Percentiles rank a stretch among this genome's conserved stretches.
Evolutionary conservation across 2,329 filamentous ascomycete genomes (phyloP).

Genomic region (Arachnomyces sp.): DNA sequence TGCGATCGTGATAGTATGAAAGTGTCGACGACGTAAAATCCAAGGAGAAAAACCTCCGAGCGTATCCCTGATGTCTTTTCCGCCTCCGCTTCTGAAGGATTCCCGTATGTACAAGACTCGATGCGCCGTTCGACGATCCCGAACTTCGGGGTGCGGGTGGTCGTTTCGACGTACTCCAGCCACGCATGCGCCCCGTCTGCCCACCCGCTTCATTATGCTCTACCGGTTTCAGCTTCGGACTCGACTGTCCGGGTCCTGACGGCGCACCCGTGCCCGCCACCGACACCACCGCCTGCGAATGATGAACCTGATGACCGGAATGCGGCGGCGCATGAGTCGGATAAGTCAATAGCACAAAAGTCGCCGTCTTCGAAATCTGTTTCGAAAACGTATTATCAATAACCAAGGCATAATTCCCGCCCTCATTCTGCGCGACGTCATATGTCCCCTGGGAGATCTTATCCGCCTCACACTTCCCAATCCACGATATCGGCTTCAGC

Average conservation of each 20-base stretch:
- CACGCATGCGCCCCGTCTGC: too few species aligned
- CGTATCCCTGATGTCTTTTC: slow-evolving; percentile 90
- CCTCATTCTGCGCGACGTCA: slow-evolving; percentile 65
- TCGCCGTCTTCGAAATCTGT: slow-evolving; percentile 86
- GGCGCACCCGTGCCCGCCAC: slow-evolving; percentile 29
- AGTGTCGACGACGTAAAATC: slow-evolving; percentile 91
- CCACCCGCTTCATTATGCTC: slow-evolving; percentile 2
- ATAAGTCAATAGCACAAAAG: slow-evolving; percentile 89
- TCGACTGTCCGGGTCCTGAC: background rate
- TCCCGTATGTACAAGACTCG: slow-evolving; percentile 67
- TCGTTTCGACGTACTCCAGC: slow-evolving; percentile 7
- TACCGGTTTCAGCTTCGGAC: slow-evolving; percentile 33
- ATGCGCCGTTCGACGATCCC: slow-evolving; percentile 18
- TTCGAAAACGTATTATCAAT: slow-evolving; percentile 99
- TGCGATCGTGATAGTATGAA: slow-evolving; percentile 92
- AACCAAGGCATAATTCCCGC: slow-evolving; percentile 90
- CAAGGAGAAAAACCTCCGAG: slow-evolving; percentile 87
- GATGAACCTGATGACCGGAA: slow-evolving; percentile 41
- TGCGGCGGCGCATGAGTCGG: slow-evolving; percentile 59
- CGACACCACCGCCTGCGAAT: slow-evolving; percentile 48
- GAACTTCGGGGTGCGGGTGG: slow-evolving; percentile 18
- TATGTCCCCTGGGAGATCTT: slow-evolving; percentile 87
- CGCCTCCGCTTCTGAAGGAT: slow-evolving; percentile 80
- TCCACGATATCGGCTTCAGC: slow-evolving; percentile 63
- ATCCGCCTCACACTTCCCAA: slow-evolving; percentile 92